Conservation (phyloP, 2,329 filamentous ascomycete species). For the Scopulariopsis brevicaulis region DNA sequence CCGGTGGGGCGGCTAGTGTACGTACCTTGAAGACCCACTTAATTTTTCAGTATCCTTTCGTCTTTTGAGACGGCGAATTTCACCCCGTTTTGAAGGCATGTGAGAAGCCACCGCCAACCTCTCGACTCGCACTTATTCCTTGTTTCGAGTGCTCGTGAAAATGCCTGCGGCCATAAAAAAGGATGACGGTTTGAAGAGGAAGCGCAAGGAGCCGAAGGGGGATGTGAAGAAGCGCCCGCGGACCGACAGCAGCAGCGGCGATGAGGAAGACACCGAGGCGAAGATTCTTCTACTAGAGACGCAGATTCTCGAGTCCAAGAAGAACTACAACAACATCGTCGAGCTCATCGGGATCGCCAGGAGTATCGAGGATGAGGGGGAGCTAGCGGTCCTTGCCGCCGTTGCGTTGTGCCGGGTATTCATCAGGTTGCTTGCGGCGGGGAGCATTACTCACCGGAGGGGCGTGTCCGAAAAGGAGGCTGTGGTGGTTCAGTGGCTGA, state of each 20-base stretch:
- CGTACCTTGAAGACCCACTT: constrained; percentile 9
- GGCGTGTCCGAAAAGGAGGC: constrained; percentile 60
- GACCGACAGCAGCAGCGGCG: constrained; percentile 31
- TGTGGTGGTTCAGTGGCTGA: constrained; percentile 69
- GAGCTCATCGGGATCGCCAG: constrained; percentile 49
- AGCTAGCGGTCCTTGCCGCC: constrained; percentile 54
- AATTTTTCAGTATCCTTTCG: constrained; percentile 7
- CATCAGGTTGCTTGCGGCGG: constrained; percentile 65
- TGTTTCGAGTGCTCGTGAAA: neutral
- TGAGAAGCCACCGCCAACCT: neutral
- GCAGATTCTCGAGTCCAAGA: constrained; percentile 73
- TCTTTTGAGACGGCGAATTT: neutral
- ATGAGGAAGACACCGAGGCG: constrained; percentile 42
- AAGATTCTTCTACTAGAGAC: constrained; percentile 67
- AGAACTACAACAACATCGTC: constrained; percentile 86
- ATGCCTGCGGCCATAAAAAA: constrained; percentile 7
- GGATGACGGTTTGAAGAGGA: constrained; percentile 35
- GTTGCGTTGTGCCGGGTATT: constrained; percentile 83
- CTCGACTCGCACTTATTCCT: neutral
- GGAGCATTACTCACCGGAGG: constrained; percentile 55
- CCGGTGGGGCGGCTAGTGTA: neutral
- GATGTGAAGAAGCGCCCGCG: constrained; percentile 39
- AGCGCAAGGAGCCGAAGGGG: constrained; percentile 30
- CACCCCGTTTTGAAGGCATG: neutral
- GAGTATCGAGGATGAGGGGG: constrained; percentile 34